Conservation (phyloP, 306 rosid genomes). For the Sicyos edulis region DNA sequence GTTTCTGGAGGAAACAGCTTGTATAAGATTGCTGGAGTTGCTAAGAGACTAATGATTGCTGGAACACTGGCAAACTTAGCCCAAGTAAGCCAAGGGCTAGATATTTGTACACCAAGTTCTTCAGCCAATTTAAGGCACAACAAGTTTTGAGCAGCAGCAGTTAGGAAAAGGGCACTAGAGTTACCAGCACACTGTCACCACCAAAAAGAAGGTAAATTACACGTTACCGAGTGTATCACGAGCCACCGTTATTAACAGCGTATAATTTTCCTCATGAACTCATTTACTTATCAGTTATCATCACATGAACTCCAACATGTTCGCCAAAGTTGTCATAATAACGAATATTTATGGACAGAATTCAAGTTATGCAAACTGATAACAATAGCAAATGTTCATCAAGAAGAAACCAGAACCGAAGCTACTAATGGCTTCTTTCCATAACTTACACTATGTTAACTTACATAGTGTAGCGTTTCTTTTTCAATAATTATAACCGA, state of each 20-base stretch:
- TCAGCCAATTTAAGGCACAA: constrained; percentile 80
- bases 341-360: background rate
- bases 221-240: constrained; percentile 22
- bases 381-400: background rate
- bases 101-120: constrained; percentile 67
- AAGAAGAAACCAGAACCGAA: constrained; percentile 1
- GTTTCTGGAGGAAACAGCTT: constrained; percentile 81
- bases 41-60: constrained; percentile 59
- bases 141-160: constrained; percentile 98
- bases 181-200: constrained; percentile 72
- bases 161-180: constrained; percentile 98
- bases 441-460: no score
- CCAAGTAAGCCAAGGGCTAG: constrained; percentile 89
- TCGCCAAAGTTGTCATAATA: background rate
- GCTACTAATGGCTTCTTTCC: background rate
- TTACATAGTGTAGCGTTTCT: background rate
- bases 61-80: constrained; percentile 87
- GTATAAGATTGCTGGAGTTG: constrained; percentile 74
- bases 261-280: background rate
- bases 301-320: background rate
- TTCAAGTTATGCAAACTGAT: constrained; percentile 8
- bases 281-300: background rate
- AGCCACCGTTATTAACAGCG: constrained; percentile 21
- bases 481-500: background rate
- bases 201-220: constrained; percentile 24